Conservation (phyloP, 164 flowering plant species). For the Kingdonia uniflora region DNA sequence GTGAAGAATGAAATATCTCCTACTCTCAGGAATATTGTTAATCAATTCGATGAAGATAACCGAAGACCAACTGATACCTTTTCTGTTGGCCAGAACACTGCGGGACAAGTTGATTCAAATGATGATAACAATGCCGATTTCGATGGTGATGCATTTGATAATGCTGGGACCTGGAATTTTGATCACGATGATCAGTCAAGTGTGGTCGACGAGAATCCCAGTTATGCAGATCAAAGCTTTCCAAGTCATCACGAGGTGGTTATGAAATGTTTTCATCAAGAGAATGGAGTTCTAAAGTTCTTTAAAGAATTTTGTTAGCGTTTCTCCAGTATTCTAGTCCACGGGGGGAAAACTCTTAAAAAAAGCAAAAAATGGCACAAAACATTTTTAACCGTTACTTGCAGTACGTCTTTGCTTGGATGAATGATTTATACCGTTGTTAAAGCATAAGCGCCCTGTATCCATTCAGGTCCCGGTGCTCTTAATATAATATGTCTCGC, state of each 20-base stretch:
- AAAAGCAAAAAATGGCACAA: too few relatives aligned
- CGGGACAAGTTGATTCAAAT: slow-evolving; percentile 21
- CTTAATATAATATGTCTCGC: too few relatives aligned
- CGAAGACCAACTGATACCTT: slow-evolving; percentile 35
- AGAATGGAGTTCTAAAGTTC: background rate
- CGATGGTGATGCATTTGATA: slow-evolving; percentile 29
- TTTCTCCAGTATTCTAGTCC: too few relatives aligned
- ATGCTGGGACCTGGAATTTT: slow-evolving; percentile 26
- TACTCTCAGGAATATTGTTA: slow-evolving; percentile 46
- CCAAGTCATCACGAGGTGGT: slow-evolving; percentile 46
- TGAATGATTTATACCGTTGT: too few relatives aligned
- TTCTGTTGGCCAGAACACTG: slow-evolving; percentile 18
- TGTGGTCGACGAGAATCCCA: slow-evolving; percentile 31
- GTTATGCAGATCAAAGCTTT: slow-evolving; percentile 26
- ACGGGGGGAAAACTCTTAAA: too few relatives aligned
- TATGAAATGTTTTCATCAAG: background rate
- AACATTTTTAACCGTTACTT: too few relatives aligned
- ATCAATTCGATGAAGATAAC: slow-evolving; percentile 61
- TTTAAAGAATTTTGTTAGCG: too few relatives aligned
- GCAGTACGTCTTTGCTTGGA: too few relatives aligned
- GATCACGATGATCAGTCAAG: slow-evolving; percentile 54
- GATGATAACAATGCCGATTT: slow-evolving; percentile 10
- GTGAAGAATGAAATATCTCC: slow-evolving; percentile 67
- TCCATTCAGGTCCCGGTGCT: too few relatives aligned
- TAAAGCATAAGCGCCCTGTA: too few relatives aligned